Conservation (phyloP, 768 basidiomycete species). For the Calocera cornea region DNA sequence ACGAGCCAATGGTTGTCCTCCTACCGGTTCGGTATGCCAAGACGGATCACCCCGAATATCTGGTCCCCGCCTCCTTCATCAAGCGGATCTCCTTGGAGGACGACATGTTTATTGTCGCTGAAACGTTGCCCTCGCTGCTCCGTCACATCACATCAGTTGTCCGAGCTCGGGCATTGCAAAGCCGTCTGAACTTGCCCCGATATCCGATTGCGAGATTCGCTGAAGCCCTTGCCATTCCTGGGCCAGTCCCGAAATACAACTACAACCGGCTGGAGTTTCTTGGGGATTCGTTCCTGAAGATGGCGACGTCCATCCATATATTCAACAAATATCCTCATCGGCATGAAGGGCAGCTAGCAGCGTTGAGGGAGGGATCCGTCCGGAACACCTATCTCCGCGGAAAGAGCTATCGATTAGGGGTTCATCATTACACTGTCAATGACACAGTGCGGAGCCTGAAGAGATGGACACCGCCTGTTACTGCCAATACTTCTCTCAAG, state of each 20-base stretch:
- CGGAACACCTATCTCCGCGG: constrained; percentile 58
- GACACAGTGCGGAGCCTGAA: constrained; percentile 37
- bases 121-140: constrained; percentile 50
- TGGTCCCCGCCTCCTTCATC: neutral
- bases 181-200: constrained; percentile 46
- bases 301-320: constrained; percentile 60
- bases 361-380: constrained; percentile 48
- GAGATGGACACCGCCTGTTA: constrained; percentile 43
- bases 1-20: neutral
- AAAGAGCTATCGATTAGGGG: constrained; percentile 47
- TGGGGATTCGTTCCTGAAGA: constrained; percentile 70
- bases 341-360: constrained; percentile 72
- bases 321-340: constrained; percentile 62
- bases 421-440: constrained; percentile 50
- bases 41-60: neutral
- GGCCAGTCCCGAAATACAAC: constrained; percentile 46
- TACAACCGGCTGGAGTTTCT: constrained; percentile 81
- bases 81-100: constrained; percentile 41
- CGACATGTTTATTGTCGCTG: constrained; percentile 38
- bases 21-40: neutral
- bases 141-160: constrained; percentile 53
- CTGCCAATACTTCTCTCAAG: constrained; percentile 24
- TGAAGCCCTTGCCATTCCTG: constrained; percentile 66
- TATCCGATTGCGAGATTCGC: constrained; percentile 45
- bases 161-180: constrained; percentile 39